phyloP scores from a whole-genome alignment of 1,284 basidiomycete genomes.

The Trametes versicolor region DNA sequence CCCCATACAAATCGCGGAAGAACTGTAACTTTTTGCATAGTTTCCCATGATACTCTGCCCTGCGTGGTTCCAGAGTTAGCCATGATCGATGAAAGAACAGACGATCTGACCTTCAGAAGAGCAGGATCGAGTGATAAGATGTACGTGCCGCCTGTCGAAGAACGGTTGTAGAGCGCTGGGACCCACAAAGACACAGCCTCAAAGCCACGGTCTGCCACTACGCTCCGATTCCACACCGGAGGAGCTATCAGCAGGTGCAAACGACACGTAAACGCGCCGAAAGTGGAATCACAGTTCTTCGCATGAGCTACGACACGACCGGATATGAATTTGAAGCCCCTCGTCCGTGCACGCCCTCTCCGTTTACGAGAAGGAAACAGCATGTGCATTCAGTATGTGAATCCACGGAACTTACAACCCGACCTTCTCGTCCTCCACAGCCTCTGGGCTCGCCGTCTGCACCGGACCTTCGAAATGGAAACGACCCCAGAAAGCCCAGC shows the following conservation, averaged over 20 bases:
- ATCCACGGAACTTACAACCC: not conserved
- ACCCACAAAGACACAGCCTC: constrained; percentile 12
- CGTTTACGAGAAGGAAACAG: not conserved
- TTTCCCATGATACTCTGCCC: not conserved
- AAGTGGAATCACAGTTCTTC: not conserved
- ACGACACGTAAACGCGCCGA: not conserved
- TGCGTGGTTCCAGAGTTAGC: not conserved
- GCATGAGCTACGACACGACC: not conserved
- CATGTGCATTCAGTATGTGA: not conserved
- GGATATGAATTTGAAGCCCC: not conserved
- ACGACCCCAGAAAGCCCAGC: constrained; percentile 54
- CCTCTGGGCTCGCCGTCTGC: constrained; percentile 33
- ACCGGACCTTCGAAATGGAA: constrained; percentile 46
- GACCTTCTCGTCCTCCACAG: constrained; percentile 10
- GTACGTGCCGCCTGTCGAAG: not conserved
- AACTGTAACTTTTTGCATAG: not conserved
- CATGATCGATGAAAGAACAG: not conserved
- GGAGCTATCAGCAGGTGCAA: not conserved
- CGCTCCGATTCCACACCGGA: constrained; percentile 8
- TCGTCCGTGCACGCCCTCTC: not conserved
- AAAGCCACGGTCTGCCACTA: not conserved
- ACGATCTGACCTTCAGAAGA: not conserved
- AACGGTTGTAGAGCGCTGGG: constrained; percentile 2
- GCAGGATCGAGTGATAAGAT: constrained; percentile 11
- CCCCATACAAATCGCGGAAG: not conserved